phyloP scores from a whole-genome alignment of 768 basidiomycete species.

The Boletellus emodensis region DNA sequence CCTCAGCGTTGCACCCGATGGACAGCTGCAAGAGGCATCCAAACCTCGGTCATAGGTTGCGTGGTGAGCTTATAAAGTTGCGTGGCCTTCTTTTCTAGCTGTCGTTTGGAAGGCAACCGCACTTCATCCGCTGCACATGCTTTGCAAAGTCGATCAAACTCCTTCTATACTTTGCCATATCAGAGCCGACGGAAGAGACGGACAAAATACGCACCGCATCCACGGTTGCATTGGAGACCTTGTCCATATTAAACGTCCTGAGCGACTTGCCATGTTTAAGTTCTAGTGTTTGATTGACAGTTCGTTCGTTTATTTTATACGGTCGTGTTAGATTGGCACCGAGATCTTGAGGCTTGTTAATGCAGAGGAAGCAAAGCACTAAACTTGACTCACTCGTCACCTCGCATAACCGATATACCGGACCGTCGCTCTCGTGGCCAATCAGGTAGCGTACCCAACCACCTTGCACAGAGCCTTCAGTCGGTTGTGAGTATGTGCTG shows the following conservation, averaged over 20 bases:
- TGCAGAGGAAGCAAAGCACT: background rate
- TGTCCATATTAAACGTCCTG: conserved; percentile 71
- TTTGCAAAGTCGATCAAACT: conserved; percentile 59
- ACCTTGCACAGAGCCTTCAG: conserved; percentile 40
- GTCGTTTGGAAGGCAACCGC: conserved; percentile 63
- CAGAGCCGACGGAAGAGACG: conserved; percentile 4
- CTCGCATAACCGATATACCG: conserved; percentile 81
- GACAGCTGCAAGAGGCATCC: conserved; percentile 2
- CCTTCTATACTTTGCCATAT: conserved; percentile 46
- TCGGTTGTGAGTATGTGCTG: background rate
- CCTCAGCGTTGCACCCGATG: conserved; percentile 8
- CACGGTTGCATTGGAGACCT: conserved; percentile 74
- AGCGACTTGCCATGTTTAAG: conserved; percentile 73
- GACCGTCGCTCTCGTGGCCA: conserved; percentile 52
- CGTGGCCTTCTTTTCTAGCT: conserved; percentile 60
- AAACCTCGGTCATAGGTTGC: conserved; percentile 78
- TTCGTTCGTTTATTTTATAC: conserved; percentile 67
- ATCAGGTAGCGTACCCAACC: conserved; percentile 85
- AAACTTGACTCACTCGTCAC: conserved; percentile 57
- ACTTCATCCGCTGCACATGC: conserved; percentile 48
- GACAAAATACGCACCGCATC: conserved; percentile 45
- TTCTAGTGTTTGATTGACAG: conserved; percentile 62
- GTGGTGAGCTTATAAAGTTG: conserved; percentile 56
- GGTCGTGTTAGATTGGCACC: conserved; percentile 52
- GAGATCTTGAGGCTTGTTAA: conserved; percentile 40